A percentile compares a stretch with the other conserved stretches of the same genome.
Conservation (phyloP, 768 basidiomycete species). For the Mycena latifolia region DNA sequence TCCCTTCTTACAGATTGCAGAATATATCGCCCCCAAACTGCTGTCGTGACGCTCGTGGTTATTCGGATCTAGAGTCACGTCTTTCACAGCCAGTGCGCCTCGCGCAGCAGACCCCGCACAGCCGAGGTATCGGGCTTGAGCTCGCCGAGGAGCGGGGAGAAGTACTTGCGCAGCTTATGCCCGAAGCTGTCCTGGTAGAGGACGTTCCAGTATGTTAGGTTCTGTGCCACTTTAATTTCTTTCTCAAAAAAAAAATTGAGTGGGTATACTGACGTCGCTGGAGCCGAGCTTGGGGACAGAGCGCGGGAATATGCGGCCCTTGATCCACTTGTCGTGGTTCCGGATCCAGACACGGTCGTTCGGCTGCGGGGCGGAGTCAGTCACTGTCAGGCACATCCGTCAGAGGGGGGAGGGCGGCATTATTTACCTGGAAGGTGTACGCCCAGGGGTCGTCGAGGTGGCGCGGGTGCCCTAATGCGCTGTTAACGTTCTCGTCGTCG, state of each 20-base stretch:
- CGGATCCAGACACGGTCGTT: slow-evolving; percentile 31
- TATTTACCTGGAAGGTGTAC: slow-evolving; percentile 64
- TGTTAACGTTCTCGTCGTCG: slow-evolving; percentile 12
- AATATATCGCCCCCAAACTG: no score
- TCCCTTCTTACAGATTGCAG: no score
- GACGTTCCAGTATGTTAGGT: slow-evolving; percentile 50
- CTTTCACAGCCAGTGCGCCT: slow-evolving; percentile 67
- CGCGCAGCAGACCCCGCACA: slow-evolving; percentile 59
- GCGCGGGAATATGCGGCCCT: slow-evolving; percentile 30
- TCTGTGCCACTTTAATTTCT: no score
- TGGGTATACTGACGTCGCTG: slow-evolving; percentile 22
- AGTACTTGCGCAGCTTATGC: slow-evolving; percentile 66
- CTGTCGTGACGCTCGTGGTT: no score
- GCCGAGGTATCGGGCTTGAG: slow-evolving; percentile 69
- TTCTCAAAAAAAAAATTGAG: not conserved
- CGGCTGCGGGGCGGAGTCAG: slow-evolving; percentile 10
- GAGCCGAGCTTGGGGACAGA: slow-evolving; percentile 29
- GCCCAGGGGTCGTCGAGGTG: slow-evolving; percentile 64
- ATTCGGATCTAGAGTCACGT: no score
- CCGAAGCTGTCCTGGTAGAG: slow-evolving; percentile 68
- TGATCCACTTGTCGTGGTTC: slow-evolving; percentile 35
- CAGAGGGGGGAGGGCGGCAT: no score
- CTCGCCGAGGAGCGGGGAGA: slow-evolving; percentile 74
- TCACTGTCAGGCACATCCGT: no score
- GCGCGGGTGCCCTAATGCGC: slow-evolving; percentile 1